Percentiles rank a stretch among this genome's conserved stretches.
These are phyloP conservation scores for Penicillium sp. DNA, from an alignment of 2,329 filamentous ascomycete genomes.

Conservation along the genomic window DNA sequence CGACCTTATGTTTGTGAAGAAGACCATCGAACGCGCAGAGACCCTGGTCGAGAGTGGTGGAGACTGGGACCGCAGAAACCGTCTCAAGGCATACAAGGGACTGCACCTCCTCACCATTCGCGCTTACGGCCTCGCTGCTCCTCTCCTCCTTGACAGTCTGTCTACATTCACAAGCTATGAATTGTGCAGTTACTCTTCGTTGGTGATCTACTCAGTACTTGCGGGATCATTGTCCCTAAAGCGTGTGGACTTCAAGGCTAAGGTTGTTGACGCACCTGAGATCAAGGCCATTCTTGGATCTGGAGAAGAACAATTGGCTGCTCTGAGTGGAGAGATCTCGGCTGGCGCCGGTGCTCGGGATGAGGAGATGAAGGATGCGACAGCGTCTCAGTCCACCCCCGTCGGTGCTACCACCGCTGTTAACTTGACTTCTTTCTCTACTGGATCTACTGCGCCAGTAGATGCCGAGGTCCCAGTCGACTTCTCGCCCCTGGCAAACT, in stretches of 20 bases:
- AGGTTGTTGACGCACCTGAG: conserved; percentile 96
- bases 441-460: conserved; percentile 64
- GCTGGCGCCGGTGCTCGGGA: conserved; percentile 77
- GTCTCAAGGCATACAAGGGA: conserved; percentile 97
- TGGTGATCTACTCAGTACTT: conserved; percentile 94
- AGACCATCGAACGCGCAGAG: conserved; percentile 87
- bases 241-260: conserved; percentile 97
- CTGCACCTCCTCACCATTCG: conserved; percentile 90
- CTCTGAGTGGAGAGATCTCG: conserved; percentile 76
- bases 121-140: conserved; percentile 85
- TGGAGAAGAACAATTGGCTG: conserved; percentile 82
- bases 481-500: conserved; percentile 81
- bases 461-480: conserved; percentile 82
- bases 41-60: conserved; percentile 90
- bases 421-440: conserved; percentile 83
- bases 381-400: conserved; percentile 55
- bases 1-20: conserved; percentile 89
- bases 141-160: conserved; percentile 91
- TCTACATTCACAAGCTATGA: conserved; percentile 99
- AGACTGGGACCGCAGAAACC: conserved; percentile 98
- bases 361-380: conserved; percentile 70
- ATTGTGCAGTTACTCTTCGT: conserved; percentile 91
- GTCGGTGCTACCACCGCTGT: conserved; percentile 68
- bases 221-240: conserved; percentile 93
- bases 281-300: conserved; percentile 96